phyloP scores from a whole-genome alignment of 108 stramenopile species.

The Chaetoceros tenuissimus region DNA sequence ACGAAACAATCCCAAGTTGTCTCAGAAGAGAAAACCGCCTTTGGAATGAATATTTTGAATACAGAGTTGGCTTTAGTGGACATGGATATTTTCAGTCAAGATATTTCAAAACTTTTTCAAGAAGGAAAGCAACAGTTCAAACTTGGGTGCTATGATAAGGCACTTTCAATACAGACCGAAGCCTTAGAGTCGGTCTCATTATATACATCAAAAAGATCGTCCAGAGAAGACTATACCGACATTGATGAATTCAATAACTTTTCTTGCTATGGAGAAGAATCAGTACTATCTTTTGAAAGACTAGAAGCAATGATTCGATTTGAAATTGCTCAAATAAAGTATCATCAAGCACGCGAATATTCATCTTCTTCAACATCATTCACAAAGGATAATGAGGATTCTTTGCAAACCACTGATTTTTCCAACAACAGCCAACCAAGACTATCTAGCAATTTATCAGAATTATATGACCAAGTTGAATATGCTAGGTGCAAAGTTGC shows the following conservation, averaged over 20 bases:
- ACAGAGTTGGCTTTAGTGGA: not conserved
- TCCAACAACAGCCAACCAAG: too few species aligned
- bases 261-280: not conserved
- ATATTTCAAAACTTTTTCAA: not conserved
- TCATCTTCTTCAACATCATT: too few species aligned
- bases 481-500: not conserved
- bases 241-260: not conserved
- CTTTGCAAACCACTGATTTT: too few species aligned
- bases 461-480: not conserved
- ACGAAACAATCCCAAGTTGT: too few species aligned
- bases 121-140: not conserved
- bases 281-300: not conserved
- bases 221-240: too few species aligned
- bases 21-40: too few species aligned
- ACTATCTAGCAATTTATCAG: too few species aligned
- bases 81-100: not conserved
- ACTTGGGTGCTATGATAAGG: not conserved
- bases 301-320: not conserved
- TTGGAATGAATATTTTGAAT: too few species aligned
- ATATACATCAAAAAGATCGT: not conserved
- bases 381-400: too few species aligned
- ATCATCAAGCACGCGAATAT: not conserved
- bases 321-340: not conserved
- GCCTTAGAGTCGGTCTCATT: not conserved
- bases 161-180: not conserved